These are phyloP conservation scores for Colletotrichum eremochloae DNA, from an alignment of 2,329 filamentous ascomycete genomes.

Conservation along the genomic window DNA sequence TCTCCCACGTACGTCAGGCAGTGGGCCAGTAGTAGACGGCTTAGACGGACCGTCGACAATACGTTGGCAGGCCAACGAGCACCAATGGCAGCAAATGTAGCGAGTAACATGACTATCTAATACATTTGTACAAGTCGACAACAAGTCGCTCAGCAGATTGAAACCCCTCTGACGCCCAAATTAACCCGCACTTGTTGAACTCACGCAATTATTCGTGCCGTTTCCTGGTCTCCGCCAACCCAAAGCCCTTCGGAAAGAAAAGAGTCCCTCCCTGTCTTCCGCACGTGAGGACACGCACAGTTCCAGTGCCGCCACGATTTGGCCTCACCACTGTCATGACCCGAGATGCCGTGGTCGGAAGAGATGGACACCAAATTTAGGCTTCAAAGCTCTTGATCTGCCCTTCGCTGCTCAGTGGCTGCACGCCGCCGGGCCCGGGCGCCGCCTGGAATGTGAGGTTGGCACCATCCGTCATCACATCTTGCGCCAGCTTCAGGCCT, in stretches of 20 bases:
- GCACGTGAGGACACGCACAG: not conserved
- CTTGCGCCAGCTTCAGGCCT: conserved; percentile 62
- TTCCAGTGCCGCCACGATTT: not conserved
- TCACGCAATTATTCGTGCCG: conserved; percentile 37
- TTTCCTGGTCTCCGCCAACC: conserved; percentile 33
- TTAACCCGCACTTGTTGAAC: conserved; percentile 25
- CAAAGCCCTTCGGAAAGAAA: conserved; percentile 29
- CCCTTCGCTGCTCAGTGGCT: conserved; percentile 68
- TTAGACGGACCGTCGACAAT: not conserved
- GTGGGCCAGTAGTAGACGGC: not conserved
- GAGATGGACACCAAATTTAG: conserved; percentile 47
- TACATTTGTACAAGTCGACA: conserved; percentile 31
- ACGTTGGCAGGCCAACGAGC: not conserved
- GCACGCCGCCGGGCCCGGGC: conserved; percentile 59
- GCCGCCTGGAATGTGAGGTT: conserved; percentile 66
- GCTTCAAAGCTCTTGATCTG: conserved; percentile 71
- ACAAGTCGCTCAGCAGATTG: conserved; percentile 21
- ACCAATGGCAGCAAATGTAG: not conserved
- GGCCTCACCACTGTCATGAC: not conserved
- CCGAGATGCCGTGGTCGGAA: not conserved
- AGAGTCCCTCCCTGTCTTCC: conserved; percentile 1
- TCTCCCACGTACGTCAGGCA: not conserved
- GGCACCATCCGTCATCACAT: conserved; percentile 62
- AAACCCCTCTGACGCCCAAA: conserved; percentile 35
- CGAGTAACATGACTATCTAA: conserved; percentile 24